Evolutionary conservation across 1,284 basidiomycete species (phyloP), one percentile per base, ranked within the genome.

Genomic region (Omphalotus olearius): DNA sequence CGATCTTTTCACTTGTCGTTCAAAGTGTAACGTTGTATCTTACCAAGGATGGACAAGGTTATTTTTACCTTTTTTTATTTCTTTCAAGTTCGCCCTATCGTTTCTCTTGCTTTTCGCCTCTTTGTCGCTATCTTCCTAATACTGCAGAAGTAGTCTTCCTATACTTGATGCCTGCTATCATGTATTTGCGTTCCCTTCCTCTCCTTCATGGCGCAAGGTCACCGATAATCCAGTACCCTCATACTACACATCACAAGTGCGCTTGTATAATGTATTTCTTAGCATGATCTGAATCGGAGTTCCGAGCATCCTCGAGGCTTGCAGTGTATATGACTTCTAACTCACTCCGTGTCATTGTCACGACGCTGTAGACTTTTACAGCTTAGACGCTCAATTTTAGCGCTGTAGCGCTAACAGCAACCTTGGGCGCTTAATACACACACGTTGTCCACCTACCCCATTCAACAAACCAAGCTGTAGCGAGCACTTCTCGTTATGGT

Each of bases 191-290:
- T 33, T 9, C 30, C 16, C 38, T 38, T 47, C 26, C 43, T 51
- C 28, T 50, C 41, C n/a, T 28, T 38, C 40, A 38, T 23, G 45
- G 45, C 17, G 45, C 30, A 47, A 18, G 17, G 30, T 47, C 17
- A 35, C 28, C 45, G 14, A 38, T 46, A 47, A 20, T 35, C n/a
- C 44, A 45, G 18, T 47, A 47, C 25, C 43, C 37, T 25, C 48
- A 50, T 46, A 45, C 52, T 50, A 54, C 52, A 50, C 50, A 54
- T 47, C 52, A 54, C 40, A 45, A 37, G 30, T 45, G 41, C 47
- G 40, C 47, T 40, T 48, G 47, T 48, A 39, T 54, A 54, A 54
- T 54, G 47, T 54, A 50, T 30, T 23, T 45, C 26, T 28, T 44
- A 16, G 37, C 45, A 40, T 48, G 46, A 23, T 38, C 6, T 47